A percentile compares a stretch with the other conserved stretches of the same genome.
phyloP scores from a whole-genome alignment of 805 yeast species.

The Nakazawaea sp. region DNA sequence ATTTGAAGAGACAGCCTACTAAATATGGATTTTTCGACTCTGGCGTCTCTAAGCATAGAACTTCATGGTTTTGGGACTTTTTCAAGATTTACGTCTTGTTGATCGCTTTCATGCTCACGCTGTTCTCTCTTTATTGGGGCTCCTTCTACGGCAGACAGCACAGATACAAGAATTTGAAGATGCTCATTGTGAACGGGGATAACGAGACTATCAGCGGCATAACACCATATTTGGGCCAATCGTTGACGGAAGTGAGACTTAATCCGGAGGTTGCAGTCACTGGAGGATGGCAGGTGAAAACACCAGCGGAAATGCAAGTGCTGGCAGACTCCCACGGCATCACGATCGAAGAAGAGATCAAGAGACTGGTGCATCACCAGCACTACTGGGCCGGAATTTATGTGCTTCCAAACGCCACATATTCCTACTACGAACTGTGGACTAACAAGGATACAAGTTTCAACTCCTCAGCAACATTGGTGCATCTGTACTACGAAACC shows the following conservation, averaged over 20 bases:
- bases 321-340: slow-evolving; percentile 24
- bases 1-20: slow-evolving; percentile 2
- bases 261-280: slow-evolving; percentile 13
- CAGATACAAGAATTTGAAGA: slow-evolving; percentile 22
- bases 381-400: slow-evolving; percentile 54
- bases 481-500: slow-evolving; percentile 46
- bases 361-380: slow-evolving; percentile 42
- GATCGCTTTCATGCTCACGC: slow-evolving; percentile 26
- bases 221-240: slow-evolving; percentile 12
- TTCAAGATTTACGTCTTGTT: slow-evolving; percentile 22
- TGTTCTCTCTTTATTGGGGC: slow-evolving; percentile 38
- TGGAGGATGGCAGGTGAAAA: slow-evolving; percentile 17
- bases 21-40: slow-evolving; percentile 22
- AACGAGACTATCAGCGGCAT: slow-evolving; percentile 12
- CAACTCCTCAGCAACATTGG: slow-evolving; percentile 15
- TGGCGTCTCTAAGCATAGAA: slow-evolving; percentile 13
- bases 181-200: slow-evolving; percentile 32
- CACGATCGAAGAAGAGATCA: slow-evolving; percentile 28
- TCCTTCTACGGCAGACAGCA: slow-evolving; percentile 23
- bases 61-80: slow-evolving; percentile 13
- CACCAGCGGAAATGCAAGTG: slow-evolving; percentile 20
- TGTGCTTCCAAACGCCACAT: slow-evolving; percentile 44
- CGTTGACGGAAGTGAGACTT: slow-evolving; percentile 17
- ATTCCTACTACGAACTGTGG: slow-evolving; percentile 29
- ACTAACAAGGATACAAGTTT: slow-evolving; percentile 19